Evolutionary conservation across 768 basidiomycete genomes (phyloP).

Genomic region (Sarcomyxa edulis): DNA sequence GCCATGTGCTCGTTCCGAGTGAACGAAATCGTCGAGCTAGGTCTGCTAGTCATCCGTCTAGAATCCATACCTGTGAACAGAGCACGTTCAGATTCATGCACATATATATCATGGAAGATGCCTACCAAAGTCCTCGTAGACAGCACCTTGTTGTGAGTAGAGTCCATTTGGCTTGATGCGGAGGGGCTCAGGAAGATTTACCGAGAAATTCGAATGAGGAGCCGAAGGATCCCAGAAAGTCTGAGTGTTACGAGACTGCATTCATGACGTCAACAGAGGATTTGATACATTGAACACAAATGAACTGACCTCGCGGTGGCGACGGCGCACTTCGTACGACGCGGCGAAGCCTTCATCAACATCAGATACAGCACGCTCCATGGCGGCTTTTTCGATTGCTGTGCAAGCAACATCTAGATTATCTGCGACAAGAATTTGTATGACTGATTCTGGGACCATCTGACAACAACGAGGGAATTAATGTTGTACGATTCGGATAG

Average conservation of each 20-base stretch:
- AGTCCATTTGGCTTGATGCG: slow-evolving; percentile 82
- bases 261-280: slow-evolving; percentile 2
- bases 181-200: slow-evolving; percentile 80
- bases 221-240: slow-evolving; percentile 89
- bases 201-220: slow-evolving; percentile 61
- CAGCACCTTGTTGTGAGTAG: slow-evolving; percentile 73
- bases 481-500: slow-evolving; percentile 1
- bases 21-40: slow-evolving; percentile 69
- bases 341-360: slow-evolving; percentile 84
- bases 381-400: slow-evolving; percentile 95
- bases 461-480: slow-evolving; percentile 31
- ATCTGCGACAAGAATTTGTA: slow-evolving; percentile 78
- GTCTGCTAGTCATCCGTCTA: slow-evolving; percentile 57
- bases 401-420: slow-evolving; percentile 92
- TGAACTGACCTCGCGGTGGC: slow-evolving; percentile 73
- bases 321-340: slow-evolving; percentile 79
- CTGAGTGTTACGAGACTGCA: slow-evolving; percentile 59
- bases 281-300: slow-evolving; percentile 1
- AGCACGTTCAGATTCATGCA: slow-evolving; percentile 10
- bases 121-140: slow-evolving; percentile 94
- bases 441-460: slow-evolving; percentile 75
- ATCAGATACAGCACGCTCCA: slow-evolving; percentile 91
- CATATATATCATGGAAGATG: slow-evolving; percentile 5
- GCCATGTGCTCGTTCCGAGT: slow-evolving; percentile 20
- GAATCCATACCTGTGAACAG: slow-evolving; percentile 41